phyloP scores from a whole-genome alignment of 192 early-diverging fungal species.

The Coemansia sp. region DNA sequence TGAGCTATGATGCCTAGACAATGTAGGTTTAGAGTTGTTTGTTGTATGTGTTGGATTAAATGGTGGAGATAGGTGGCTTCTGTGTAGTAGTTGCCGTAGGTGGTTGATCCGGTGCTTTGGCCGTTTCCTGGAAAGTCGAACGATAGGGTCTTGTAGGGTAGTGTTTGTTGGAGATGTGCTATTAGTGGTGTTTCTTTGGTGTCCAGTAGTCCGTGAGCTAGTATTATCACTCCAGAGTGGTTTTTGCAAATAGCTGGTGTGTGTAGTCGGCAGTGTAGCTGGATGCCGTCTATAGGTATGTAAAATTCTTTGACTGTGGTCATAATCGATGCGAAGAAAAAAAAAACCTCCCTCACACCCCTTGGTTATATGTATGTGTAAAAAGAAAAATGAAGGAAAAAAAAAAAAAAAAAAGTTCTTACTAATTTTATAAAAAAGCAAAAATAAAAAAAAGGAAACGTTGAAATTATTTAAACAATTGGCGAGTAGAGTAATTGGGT shows the following conservation, averaged over 20 bases:
- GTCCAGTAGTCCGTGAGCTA: slow-evolving; percentile 61
- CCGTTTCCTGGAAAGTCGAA: slow-evolving; percentile 66
- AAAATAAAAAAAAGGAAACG: too few species aligned
- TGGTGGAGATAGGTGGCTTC: slow-evolving; percentile 54
- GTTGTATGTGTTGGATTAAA: slow-evolving; percentile 34
- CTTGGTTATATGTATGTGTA: too few species aligned
- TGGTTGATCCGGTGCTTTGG: slow-evolving; percentile 55
- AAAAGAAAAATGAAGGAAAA: too few species aligned
- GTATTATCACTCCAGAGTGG: slow-evolving; percentile 26
- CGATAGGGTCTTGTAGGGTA: slow-evolving; percentile 36
- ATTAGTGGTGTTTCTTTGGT: slow-evolving; percentile 43
- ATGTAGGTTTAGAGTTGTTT: not conserved
- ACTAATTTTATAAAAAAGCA: too few species aligned
- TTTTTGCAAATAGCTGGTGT: not conserved
- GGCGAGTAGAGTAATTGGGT: too few species aligned
- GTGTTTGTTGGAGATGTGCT: slow-evolving; percentile 18
- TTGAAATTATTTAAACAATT: too few species aligned
- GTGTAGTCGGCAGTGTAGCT: not conserved
- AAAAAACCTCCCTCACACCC: too few species aligned
- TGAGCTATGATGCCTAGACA: slow-evolving; percentile 50
- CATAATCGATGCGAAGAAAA: too few species aligned
- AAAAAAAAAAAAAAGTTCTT: too few species aligned
- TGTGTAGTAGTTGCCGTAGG: slow-evolving; percentile 59
- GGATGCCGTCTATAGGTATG: too few species aligned
- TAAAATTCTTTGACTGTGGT: too few species aligned